A percentile compares a stretch with the other conserved stretches of the same genome.
Conservation (phyloP, 2,329 filamentous ascomycete genomes). For the Colletotrichum horii region DNA sequence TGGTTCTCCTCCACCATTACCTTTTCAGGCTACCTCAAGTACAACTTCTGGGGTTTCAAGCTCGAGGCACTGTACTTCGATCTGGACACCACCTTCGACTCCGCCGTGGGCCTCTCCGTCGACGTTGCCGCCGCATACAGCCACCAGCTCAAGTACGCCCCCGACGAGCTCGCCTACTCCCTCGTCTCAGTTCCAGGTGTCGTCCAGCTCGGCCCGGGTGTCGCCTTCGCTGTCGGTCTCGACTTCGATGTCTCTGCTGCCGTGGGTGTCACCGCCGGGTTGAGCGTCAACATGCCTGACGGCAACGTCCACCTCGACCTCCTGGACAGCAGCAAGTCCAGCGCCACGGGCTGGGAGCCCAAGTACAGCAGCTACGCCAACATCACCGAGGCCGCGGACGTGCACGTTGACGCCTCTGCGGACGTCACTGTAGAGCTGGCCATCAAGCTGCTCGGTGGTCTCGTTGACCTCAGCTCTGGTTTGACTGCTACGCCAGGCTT, state of each 20-base stretch:
- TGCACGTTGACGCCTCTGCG: constrained; percentile 35
- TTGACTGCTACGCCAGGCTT: constrained; percentile 40
- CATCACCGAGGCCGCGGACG: constrained; percentile 34
- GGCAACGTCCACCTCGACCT: constrained; percentile 45
- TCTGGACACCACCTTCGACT: constrained; percentile 41
- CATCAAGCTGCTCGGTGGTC: constrained; percentile 38
- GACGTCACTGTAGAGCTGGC: constrained; percentile 43
- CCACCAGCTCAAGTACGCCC: constrained; percentile 38
- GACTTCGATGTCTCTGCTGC: constrained; percentile 38
- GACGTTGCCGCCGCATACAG: constrained; percentile 37
- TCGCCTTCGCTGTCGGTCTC: constrained; percentile 42
- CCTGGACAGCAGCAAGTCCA: constrained; percentile 30
- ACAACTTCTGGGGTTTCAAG: constrained; percentile 38
- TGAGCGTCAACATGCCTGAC: constrained; percentile 35
- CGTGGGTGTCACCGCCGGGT: constrained; percentile 32
- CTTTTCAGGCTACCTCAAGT: constrained; percentile 47
- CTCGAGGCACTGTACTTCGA: constrained; percentile 45
- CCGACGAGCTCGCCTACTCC: constrained; percentile 39
- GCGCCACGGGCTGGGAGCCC: constrained; percentile 39
- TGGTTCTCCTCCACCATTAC: constrained; percentile 39
- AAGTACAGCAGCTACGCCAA: constrained; percentile 38
- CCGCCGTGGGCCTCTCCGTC: constrained; percentile 39
- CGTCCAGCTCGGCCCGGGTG: constrained; percentile 39
- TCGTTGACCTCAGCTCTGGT: constrained; percentile 41
- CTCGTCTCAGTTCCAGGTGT: constrained; percentile 44